Conservation (phyloP, 2,329 filamentous ascomycete genomes). For the Claviceps spartinae region DNA sequence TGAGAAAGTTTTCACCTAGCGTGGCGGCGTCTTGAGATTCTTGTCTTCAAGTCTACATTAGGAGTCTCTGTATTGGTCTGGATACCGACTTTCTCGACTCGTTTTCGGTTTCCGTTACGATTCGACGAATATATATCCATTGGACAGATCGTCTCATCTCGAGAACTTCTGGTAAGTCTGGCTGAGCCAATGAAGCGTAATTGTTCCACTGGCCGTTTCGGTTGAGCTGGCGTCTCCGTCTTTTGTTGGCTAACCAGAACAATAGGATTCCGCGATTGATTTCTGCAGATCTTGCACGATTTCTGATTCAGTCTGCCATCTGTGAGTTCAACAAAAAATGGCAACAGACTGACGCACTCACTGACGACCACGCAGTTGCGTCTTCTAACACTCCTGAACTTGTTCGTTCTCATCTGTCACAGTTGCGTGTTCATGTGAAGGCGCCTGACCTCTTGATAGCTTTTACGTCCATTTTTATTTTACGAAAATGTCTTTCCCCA, state of each 20-base stretch:
- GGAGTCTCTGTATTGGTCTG: slow-evolving; percentile 24
- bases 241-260: not conserved
- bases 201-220: not conserved
- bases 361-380: not conserved
- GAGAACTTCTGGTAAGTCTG: slow-evolving; percentile 7
- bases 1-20: slow-evolving; percentile 20
- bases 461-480: not conserved
- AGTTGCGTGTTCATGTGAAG: not conserved
- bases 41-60: slow-evolving; percentile 24
- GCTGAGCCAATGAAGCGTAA: not conserved
- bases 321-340: not conserved
- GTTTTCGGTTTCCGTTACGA: slow-evolving; percentile 17
- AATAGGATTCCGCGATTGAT: slow-evolving; percentile 13
- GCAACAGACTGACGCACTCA: not conserved
- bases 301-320: slow-evolving; percentile 3
- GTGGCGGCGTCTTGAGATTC: slow-evolving; percentile 27
- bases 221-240: not conserved
- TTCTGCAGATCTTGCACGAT: slow-evolving; percentile 12
- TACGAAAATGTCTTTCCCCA: slow-evolving; percentile 22
- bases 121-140: slow-evolving; percentile 16
- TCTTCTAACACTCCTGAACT: not conserved
- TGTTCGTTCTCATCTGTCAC: not conserved
- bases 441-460: not conserved
- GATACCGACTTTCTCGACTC: slow-evolving; percentile 23
- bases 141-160: slow-evolving; percentile 10